Evolutionary conservation across 768 basidiomycete genomes (phyloP).

Genomic region (Dictyophora rubrovolvata): DNA sequence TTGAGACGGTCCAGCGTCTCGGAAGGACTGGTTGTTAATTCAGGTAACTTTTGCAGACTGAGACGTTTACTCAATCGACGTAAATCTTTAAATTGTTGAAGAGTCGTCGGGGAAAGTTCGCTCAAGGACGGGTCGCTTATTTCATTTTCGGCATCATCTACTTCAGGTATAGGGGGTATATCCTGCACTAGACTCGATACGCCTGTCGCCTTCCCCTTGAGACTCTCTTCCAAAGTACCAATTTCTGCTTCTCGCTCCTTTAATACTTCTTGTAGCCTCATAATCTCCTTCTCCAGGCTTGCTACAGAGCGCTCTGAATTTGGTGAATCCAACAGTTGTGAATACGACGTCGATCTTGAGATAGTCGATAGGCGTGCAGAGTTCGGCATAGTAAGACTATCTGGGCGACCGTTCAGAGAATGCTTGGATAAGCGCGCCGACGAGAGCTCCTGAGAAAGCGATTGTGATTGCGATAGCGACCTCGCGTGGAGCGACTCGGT

Average conservation of each 20-base stretch:
- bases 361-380: constrained; percentile 29
- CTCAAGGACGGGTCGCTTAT: constrained; percentile 13
- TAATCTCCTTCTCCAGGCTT: constrained; percentile 90
- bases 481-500: constrained; percentile 83
- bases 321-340: constrained; percentile 31
- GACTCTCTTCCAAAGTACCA: constrained; percentile 48
- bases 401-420: constrained; percentile 32
- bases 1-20: constrained; percentile 75
- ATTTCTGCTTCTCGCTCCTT: constrained; percentile 92
- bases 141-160: constrained; percentile 6
- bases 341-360: constrained; percentile 25
- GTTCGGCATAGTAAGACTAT: constrained; percentile 8
- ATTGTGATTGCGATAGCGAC: constrained; percentile 89
- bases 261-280: constrained; percentile 87
- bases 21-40: constrained; percentile 39
- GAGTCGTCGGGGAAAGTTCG: constrained; percentile 58
- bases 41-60: constrained; percentile 22
- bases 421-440: constrained; percentile 79
- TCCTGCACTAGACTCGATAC: constrained; percentile 3
- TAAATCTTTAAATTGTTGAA: constrained; percentile 65
- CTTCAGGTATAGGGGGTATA: constrained; percentile 3
- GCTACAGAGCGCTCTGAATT: constrained; percentile 62
- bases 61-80: constrained; percentile 50
- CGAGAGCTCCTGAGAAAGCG: constrained; percentile 94
- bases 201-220: constrained; percentile 27